Evolutionary conservation across 1,284 basidiomycete genomes (phyloP), one percentile per base, ranked within the genome.

Genomic region (Irpex rosettiformis): DNA sequence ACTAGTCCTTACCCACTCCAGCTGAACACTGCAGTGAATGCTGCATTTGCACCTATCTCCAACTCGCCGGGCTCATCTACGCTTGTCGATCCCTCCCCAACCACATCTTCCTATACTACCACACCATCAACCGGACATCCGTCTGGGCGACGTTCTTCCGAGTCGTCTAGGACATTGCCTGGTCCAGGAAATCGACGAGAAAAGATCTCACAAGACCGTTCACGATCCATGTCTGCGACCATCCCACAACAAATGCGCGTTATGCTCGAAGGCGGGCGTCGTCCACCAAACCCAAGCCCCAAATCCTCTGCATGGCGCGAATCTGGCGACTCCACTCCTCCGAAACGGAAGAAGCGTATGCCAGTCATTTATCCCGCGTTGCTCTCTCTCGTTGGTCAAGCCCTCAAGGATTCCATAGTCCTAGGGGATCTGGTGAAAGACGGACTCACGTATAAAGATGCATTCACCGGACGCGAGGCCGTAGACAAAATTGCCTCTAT

Each of bases 401-500:
- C 94, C 2, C 98, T 99, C 79, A 88, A 88, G 58, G 83, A 90
- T 61, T 86, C 93, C 49, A 86, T 99, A 68, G 70, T 78, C 7
- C 78, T 95, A 25, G 71, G 81, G 8, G 96, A 98, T 71, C 83
- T 91, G 43, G 76, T 91, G 70, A 99, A 99, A 73, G 95, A 99
- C 69, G 96, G 94, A 0, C 82, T 99, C 64, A 93, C 94, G 3
- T 99, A 99, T 78, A 94, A 92, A 67, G 93, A 96, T 67, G 86
- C 94, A 1, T 99, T 99, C 68, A 96, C 98, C 70, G 97, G 97
- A 1, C 87, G 94, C 16, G 93, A 97, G 69, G 97, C 97, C 0
- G 96, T 99, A 28, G 93, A 96, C 73, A 91, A 93, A 74, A 93
- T 99, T 65, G 91, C 94, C 18, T 94, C 96, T 69, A 96, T 99